Evolutionary conservation across 2,329 filamentous ascomycete genomes (phyloP).

Genomic region (Canariomyces notabilis): DNA sequence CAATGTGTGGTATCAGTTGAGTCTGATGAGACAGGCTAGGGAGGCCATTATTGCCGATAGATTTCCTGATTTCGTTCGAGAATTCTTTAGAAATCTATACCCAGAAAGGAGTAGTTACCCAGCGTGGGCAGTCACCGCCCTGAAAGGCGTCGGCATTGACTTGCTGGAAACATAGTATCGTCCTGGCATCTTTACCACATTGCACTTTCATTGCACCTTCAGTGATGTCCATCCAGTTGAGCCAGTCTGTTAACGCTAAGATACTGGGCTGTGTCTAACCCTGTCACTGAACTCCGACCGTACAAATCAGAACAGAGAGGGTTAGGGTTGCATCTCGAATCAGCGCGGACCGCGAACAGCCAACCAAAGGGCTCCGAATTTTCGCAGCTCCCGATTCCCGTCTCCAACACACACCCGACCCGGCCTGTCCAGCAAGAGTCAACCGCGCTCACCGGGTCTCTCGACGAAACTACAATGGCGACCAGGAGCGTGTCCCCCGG

Average conservation of each 20-base stretch:
- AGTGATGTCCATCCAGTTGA: too few relatives aligned
- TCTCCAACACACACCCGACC: slow-evolving; percentile 8
- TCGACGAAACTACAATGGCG: slow-evolving; percentile 26
- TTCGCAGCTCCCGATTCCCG: slow-evolving; percentile 15
- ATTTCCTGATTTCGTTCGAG: slow-evolving; percentile 71
- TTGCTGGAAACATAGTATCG: slow-evolving; percentile 40
- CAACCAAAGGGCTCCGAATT: slow-evolving; percentile 18
- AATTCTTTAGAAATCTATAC: slow-evolving; percentile 76
- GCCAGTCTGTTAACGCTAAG: too few relatives aligned
- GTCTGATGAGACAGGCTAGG: slow-evolving; percentile 71
- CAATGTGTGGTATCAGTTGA: slow-evolving; percentile 88
- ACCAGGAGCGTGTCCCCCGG: slow-evolving; percentile 49
- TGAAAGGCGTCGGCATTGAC: slow-evolving; percentile 76
- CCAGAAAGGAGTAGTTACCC: slow-evolving; percentile 64
- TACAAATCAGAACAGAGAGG: too few relatives aligned
- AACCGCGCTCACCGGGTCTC: slow-evolving; percentile 7
- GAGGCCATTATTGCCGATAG: slow-evolving; percentile 74
- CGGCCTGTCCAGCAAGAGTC: slow-evolving; percentile 8
- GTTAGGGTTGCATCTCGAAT: slow-evolving; percentile 18
- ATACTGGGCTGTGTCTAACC: too few relatives aligned
- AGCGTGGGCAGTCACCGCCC: slow-evolving; percentile 75
- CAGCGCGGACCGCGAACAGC: neutral
- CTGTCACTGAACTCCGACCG: too few relatives aligned
- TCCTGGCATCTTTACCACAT: neutral
- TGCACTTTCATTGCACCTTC: too few relatives aligned